These are phyloP conservation scores for Microbotryomycetes sp. DNA, from an alignment of 1,284 basidiomycete genomes.

Conservation along the genomic window DNA sequence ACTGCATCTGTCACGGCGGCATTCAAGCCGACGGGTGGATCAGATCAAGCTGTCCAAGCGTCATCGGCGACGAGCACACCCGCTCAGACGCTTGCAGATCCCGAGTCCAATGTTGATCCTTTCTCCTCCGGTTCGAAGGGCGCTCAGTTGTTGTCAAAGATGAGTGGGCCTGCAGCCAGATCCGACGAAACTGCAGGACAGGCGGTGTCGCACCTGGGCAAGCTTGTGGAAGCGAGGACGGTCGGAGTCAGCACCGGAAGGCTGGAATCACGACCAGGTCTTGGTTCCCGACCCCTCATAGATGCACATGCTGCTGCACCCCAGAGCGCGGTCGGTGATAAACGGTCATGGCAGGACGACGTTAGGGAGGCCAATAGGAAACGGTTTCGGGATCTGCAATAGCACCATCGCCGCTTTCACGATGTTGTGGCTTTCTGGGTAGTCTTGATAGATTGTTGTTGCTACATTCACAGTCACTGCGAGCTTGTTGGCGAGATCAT, in stretches of 20 bases:
- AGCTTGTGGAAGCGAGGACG: conserved; percentile 21
- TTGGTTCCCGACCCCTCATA: conserved; percentile 16
- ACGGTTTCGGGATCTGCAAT: conserved; percentile 15
- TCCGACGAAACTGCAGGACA: not conserved
- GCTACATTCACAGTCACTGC: too few species aligned
- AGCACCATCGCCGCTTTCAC: too few species aligned
- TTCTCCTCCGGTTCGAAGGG: conserved; percentile 20
- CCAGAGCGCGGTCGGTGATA: not conserved
- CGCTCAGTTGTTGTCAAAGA: conserved; percentile 20
- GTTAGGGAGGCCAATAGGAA: conserved; percentile 23
- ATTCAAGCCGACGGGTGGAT: not conserved
- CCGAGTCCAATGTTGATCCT: not conserved
- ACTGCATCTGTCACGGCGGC: not conserved
- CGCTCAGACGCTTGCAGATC: not conserved
- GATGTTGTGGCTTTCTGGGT: too few species aligned
- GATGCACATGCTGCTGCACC: not conserved
- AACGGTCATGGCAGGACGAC: conserved; percentile 21
- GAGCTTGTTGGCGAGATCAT: too few species aligned
- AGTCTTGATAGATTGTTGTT: too few species aligned
- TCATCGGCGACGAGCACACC: not conserved
- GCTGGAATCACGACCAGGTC: conserved; percentile 9
- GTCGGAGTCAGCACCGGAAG: not conserved
- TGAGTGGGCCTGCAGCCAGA: not conserved
- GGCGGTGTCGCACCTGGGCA: conserved; percentile 6
- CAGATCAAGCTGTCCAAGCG: conserved; percentile 20